Base-by-base conservation (phyloP, 106 monocot genomes). In the Allium fistulosum region DNA sequence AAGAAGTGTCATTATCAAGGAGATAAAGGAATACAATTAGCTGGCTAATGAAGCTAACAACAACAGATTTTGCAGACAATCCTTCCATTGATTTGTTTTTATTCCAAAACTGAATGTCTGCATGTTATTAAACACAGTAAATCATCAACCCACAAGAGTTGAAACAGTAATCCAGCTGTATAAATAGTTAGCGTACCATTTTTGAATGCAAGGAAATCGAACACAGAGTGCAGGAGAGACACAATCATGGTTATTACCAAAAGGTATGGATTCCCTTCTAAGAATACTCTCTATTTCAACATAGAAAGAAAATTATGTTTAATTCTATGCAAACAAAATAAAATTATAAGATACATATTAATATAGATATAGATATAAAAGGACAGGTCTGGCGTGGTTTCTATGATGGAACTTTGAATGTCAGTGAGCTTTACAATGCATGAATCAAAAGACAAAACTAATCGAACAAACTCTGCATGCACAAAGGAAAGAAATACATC, bases 31-130 rank as follows among this genome's bases (percentile, higher is more conserved):
- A 97, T 78, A 97, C 74, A 79, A 97, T 80, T 66, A 97, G 77
- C 80, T 97, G 96, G 17, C 88, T 87, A 15, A 97, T 77, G 72
- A 97, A 97, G 72, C 80, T 97, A 53, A 97, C 88, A 84, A 97
- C 80, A 48, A 97, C 96, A 3, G 96, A 92, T 79, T 92, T 97
- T 71, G 96, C 96, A 80, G 96, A 97, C 55, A 97, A 70, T 51
- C 96, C 96, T 73, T 97, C 96, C 96, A 97, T 97, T 11, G 96
- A 97, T 64, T 97, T 97, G 68, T 97, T 97, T 63, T 97, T 97
- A 71, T 97, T 97, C 96, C 96, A 97, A 80, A 97, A 97, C 49
- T 97, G 96, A 74, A 97, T 97, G 84, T 97, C 96, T 97, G 75
- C 50, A 85, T 46, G 11, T 57, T 46, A 18, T 16, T 67, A 59